Evolutionary conservation across 495 filamentous ascomycete genomes (phyloP).

Genomic region (Xylaria sp.): DNA sequence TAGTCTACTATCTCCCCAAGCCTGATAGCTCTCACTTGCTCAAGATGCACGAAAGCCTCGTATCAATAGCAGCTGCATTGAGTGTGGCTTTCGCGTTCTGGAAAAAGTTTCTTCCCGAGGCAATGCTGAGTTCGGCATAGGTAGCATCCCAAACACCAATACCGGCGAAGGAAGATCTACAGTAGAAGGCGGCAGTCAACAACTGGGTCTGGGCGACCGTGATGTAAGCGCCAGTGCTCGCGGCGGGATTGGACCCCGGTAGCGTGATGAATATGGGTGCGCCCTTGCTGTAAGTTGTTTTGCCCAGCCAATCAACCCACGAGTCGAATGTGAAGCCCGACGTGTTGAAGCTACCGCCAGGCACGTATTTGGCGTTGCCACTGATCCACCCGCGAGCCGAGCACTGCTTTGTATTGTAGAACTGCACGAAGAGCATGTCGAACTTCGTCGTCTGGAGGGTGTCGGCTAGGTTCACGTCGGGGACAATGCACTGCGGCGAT

Average conservation of each 20-base stretch:
- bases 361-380: slow-evolving; percentile 41
- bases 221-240: slow-evolving; percentile 43
- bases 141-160: slow-evolving; percentile 79
- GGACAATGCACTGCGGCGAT: slow-evolving; percentile 67
- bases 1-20: not conserved
- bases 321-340: slow-evolving; percentile 46
- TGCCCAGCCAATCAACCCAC: slow-evolving; percentile 44
- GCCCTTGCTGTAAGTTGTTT: slow-evolving; percentile 43
- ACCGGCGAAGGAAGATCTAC: slow-evolving; percentile 66
- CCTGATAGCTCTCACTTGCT: slow-evolving; percentile 12
- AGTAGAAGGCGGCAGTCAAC: slow-evolving; percentile 59
- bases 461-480: slow-evolving; percentile 55
- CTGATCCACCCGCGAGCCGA: slow-evolving; percentile 56
- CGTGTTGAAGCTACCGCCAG: slow-evolving; percentile 32
- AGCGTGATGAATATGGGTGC: slow-evolving; percentile 55
- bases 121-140: slow-evolving; percentile 54
- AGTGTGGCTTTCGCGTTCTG: slow-evolving; percentile 46
- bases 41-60: slow-evolving; percentile 28
- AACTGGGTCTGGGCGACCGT: slow-evolving; percentile 56
- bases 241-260: slow-evolving; percentile 39
- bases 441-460: slow-evolving; percentile 60
- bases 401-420: slow-evolving; percentile 70
- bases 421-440: slow-evolving; percentile 73
- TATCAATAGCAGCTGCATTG: slow-evolving; percentile 32
- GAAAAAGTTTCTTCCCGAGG: slow-evolving; percentile 52